phyloP scores from a whole-genome alignment of 208 protist species.

The Wallacemonas rigidus region DNA sequence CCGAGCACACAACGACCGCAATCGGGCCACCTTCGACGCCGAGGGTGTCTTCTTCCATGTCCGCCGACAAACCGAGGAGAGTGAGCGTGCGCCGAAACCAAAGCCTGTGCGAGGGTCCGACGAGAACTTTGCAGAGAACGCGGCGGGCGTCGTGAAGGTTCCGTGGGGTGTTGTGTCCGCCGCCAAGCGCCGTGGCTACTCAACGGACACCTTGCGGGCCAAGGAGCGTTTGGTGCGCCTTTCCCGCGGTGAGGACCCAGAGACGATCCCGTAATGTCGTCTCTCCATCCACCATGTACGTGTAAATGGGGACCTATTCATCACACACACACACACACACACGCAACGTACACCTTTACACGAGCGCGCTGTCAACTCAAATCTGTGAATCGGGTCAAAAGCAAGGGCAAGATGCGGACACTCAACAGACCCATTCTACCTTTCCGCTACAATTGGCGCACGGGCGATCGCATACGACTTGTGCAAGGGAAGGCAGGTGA shows the following conservation, averaged over 20 bases:
- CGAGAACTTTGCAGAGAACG: slow-evolving; percentile 20
- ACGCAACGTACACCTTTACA: neutral
- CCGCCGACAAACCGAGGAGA: slow-evolving; percentile 48
- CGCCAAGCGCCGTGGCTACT: slow-evolving; percentile 69
- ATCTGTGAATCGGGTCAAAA: neutral
- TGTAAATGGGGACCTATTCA: neutral
- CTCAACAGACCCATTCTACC: no score
- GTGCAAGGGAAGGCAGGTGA: no score
- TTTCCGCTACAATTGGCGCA: no score
- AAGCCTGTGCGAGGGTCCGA: slow-evolving; percentile 68
- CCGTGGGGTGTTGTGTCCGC: slow-evolving; percentile 78
- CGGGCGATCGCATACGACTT: no score
- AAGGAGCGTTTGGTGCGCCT: slow-evolving; percentile 86
- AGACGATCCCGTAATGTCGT: slow-evolving; percentile 70
- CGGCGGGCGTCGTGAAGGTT: slow-evolving; percentile 75
- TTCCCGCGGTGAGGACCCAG: slow-evolving; percentile 82
- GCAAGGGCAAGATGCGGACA: no score
- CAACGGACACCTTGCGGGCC: slow-evolving; percentile 71
- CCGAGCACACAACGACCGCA: slow-evolving; percentile 71
- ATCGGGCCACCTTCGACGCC: slow-evolving; percentile 83
- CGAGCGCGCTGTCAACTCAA: neutral
- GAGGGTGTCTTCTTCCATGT: slow-evolving; percentile 89
- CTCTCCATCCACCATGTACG: neutral
- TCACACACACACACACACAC: slow-evolving; percentile 10
- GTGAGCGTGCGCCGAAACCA: slow-evolving; percentile 61